phyloP scores from a whole-genome alignment of 2,329 filamentous ascomycete genomes.

The Sporothrix humicola region DNA sequence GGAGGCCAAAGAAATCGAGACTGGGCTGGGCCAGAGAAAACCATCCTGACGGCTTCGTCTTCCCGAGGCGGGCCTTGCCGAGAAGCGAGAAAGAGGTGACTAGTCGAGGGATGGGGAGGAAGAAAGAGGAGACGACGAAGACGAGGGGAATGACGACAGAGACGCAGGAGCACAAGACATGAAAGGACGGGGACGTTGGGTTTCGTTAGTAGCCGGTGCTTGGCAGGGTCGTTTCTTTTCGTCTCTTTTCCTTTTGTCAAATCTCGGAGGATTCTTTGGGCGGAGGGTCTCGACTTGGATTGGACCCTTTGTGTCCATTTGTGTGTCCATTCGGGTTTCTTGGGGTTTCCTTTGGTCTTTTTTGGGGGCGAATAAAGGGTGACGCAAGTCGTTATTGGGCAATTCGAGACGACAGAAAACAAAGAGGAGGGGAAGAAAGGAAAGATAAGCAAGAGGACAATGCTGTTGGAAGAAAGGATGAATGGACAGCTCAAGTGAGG shows the following conservation, averaged over 20 bases:
- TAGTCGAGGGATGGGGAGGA: background rate
- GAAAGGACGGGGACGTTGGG: background rate
- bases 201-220: background rate
- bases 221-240: background rate
- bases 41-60: constrained; percentile 3
- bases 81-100: background rate
- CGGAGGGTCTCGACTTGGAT: background rate
- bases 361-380: constrained; percentile 15
- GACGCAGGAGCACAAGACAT: background rate
- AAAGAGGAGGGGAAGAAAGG: background rate
- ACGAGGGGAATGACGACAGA: background rate
- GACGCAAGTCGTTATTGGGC: constrained; percentile 18
- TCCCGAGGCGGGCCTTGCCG: constrained; percentile 20
- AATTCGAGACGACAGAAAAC: too few species aligned
- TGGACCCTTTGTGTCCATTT: background rate
- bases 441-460: background rate
- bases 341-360: background rate
- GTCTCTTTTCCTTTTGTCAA: too few species aligned
- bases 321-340: background rate
- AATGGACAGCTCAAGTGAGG: background rate
- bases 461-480: too few species aligned
- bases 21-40: background rate
- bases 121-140: background rate
- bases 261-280: background rate
- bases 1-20: too few species aligned